Base-by-base conservation (phyloP, 2,329 filamentous ascomycete genomes). In the Aurifilum marmelostoma region DNA sequence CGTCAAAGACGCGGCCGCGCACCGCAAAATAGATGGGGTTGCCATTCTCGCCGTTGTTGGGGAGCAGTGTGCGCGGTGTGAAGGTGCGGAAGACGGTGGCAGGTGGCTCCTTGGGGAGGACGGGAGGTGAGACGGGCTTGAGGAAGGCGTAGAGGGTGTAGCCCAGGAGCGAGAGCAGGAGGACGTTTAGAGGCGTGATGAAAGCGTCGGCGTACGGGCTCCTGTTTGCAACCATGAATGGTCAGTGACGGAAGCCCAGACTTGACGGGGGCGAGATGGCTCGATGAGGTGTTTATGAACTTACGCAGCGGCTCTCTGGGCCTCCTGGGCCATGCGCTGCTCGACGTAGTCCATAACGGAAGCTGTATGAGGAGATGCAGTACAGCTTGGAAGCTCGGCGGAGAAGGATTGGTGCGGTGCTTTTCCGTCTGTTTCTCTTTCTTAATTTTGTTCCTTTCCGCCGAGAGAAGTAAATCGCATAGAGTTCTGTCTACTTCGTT, bases 1-100 rank as follows among this genome's bases (percentile, higher is more conserved):
- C 95, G 78, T 99, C 96, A 78, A 97, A 98, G 72, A 98, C 91
- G 64, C 89, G 89, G 65, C 96, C 94, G 56, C 93, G 92, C 24
- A 98, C 94, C n/a, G 93, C 92, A 63, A 99, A 87, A 81, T 93
- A 97, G 68, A 98, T 92, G 63, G 93, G 93, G 73, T 83, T 83
- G 75, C 85, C 86, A 75, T 92, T 86, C 67, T 84, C 82, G 78
- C 96, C 96, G 81, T 95, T 94, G 85, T 90, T 95, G 41, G 93
- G 92, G 39, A 93, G 87, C n/a, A 99, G 89, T 4, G 92, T 93
- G 56, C 83, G 89, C 32, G 92, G 92, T 18, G 90, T 95, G 83
- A 93, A 91, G 67, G 85, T 90, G 69, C 81, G 82, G 83, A 91
- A 91, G 74, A 92, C 87, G 74, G 83, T 81, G 65, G 89, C 84